phyloP scores from a whole-genome alignment of 1,284 basidiomycete species.

The Ceratobasidium sp. region DNA sequence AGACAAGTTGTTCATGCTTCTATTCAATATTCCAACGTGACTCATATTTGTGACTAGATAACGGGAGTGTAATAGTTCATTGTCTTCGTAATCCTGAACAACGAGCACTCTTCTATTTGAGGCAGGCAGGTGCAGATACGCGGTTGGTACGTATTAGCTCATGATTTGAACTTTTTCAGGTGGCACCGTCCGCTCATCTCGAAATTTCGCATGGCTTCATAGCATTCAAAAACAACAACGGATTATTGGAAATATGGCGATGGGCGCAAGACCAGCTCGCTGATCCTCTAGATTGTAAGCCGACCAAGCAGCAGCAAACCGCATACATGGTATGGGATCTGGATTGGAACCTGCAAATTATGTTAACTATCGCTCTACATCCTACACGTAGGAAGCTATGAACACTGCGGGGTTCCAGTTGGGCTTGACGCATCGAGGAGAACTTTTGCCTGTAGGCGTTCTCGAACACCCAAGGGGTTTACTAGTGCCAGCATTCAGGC shows the following conservation, averaged over 20 bases:
- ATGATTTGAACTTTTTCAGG: background rate
- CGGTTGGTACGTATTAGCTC: background rate
- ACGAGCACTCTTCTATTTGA: constrained; percentile 11
- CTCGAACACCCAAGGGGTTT: background rate
- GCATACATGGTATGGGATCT: background rate
- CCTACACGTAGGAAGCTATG: background rate
- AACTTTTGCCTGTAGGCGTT: constrained; percentile 19
- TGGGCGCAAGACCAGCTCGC: constrained; percentile 15
- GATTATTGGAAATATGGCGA: constrained; percentile 18
- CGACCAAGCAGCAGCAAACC: background rate
- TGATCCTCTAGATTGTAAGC: background rate
- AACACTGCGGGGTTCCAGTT: background rate
- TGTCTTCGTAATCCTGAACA: constrained; percentile 4
- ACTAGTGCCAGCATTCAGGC: background rate
- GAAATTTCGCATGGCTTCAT: constrained; percentile 24
- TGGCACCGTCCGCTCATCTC: background rate
- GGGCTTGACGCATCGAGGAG: constrained; percentile 1
- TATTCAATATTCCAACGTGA: background rate
- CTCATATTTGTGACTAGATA: background rate
- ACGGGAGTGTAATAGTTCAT: constrained; percentile 1
- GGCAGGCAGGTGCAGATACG: background rate
- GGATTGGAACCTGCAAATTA: background rate
- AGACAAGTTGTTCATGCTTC: background rate
- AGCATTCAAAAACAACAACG: background rate
- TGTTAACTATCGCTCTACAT: background rate